Conservation (phyloP, 805 yeast genomes). For the Lachancea sp. region DNA sequence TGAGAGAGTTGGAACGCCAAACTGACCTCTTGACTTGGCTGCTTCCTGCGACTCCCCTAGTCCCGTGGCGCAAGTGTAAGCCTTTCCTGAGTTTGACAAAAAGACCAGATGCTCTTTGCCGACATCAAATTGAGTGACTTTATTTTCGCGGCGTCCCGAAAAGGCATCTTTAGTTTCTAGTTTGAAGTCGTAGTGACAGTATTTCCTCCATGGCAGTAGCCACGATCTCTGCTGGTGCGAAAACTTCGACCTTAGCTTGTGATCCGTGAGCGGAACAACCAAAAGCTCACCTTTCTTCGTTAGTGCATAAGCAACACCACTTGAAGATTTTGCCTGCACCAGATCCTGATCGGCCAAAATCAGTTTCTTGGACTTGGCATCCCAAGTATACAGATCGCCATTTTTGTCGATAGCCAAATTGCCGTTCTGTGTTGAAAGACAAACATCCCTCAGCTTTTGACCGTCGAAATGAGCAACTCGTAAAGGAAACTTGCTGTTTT, state of each 20-base stretch:
- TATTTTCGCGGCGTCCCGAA: slow-evolving; percentile 41
- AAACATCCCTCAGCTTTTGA: slow-evolving; percentile 49
- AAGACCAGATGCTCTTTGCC: slow-evolving; percentile 71
- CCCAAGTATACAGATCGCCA: slow-evolving; percentile 76
- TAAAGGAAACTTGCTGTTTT: slow-evolving; percentile 42
- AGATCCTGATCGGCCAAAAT: slow-evolving; percentile 46
- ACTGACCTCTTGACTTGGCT: slow-evolving; percentile 65
- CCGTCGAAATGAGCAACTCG: slow-evolving; percentile 62
- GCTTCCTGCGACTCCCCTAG: slow-evolving; percentile 25
- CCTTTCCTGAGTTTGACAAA: slow-evolving; percentile 51
- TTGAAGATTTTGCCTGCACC: slow-evolving; percentile 42
- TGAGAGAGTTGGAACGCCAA: slow-evolving; percentile 68
- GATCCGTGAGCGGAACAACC: slow-evolving; percentile 29
- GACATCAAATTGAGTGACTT: slow-evolving; percentile 41
- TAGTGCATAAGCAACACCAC: slow-evolving; percentile 46
- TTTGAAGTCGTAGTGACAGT: slow-evolving; percentile 18
- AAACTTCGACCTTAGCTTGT: neutral
- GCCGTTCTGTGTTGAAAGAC: slow-evolving; percentile 32
- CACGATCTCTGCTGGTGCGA: slow-evolving; percentile 15
- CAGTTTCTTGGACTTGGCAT: slow-evolving; percentile 24
- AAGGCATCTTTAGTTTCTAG: slow-evolving; percentile 18
- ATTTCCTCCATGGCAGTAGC: slow-evolving; percentile 23
- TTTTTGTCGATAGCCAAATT: slow-evolving; percentile 55
- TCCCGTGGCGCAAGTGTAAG: slow-evolving; percentile 60
- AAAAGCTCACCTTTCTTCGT: slow-evolving; percentile 33